phyloP scores from a whole-genome alignment of 2,329 filamentous ascomycete species.

The Aspergillus eucalypticola region DNA sequence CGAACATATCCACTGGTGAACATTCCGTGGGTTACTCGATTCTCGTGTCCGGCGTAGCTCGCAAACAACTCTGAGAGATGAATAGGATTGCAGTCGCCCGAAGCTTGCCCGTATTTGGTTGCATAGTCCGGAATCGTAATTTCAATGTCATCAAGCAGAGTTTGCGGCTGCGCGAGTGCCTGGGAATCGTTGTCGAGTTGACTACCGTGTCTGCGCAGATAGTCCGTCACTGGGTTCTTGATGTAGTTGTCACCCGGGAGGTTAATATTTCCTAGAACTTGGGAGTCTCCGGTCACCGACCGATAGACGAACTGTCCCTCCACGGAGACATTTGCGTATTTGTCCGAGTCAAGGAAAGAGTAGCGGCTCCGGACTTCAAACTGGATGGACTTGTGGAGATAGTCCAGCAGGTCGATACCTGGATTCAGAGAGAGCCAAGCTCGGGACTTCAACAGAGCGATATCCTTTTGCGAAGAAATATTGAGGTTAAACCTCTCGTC shows the following conservation, averaged over 20 bases:
- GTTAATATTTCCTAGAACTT: not conserved
- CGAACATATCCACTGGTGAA: conserved; percentile 96
- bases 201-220: conserved; percentile 5
- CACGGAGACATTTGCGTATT: not conserved
- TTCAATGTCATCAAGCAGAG: too few species aligned
- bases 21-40: conserved; percentile 97
- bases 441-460: not conserved
- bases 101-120: conserved; percentile 92
- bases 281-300: not conserved
- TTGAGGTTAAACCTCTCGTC: not conserved
- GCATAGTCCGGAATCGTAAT: conserved; percentile 50
- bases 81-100: conserved; percentile 97
- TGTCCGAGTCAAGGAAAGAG: not conserved
- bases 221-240: conserved; percentile 7
- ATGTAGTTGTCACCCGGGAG: not conserved
- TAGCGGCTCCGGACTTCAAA: not conserved
- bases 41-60: conserved; percentile 85
- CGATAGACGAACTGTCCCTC: not conserved
- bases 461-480: not conserved
- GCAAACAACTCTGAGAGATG: conserved; percentile 94
- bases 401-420: not conserved
- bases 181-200: not conserved
- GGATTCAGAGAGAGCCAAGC: conserved; percentile 3
- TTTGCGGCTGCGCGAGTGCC: not conserved
- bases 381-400: too few species aligned